Base-by-base conservation (phyloP, 1,139 yeast species). In the Hyphopichia buzzinii region DNA sequence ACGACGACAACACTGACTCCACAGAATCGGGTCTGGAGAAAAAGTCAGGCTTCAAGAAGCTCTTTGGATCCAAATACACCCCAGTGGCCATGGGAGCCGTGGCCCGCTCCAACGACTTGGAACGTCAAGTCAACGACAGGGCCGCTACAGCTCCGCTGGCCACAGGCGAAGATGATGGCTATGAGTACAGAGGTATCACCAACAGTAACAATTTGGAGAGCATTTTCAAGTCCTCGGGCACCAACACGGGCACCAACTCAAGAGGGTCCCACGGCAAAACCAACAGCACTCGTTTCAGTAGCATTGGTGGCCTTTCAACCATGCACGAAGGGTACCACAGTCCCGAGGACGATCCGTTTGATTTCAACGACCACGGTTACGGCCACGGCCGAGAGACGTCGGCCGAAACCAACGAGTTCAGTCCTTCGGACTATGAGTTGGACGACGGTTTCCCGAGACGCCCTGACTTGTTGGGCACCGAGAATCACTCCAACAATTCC, bases 111-210 rank as follows among this genome's bases (percentile, higher is more conserved):
- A 46, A 48, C 31, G 62, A 57, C 31, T 44, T 57, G 37, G 60
- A 58, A 37, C 41, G 54, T 33, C 57, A 55, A 39, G 40, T 49
- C 30, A 48, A 57, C 33, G 29, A 42, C n/a, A 39, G 40, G 15
- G 30, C 44, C 16, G 33, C 33, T 13, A 8, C 30, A 11, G 42
- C 11, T 45, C 32, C 17, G 43, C 37, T 4, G 46, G 45, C 11
- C 35, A 39, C 39, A 43, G 6, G 41, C 26, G 49, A 48, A 13
- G 54, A 53, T 27, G 62, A 58, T 26, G 77, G 66, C 39, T 71
- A 64, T 40, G 66, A 57, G 35, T 71, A 71, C 49, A 58, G 77
- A 31, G 77, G 77, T 8, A 74, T 70, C n/a, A 59, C 74, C 35
- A 69, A 67, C 44, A 59, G 57, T 39, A 70, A 68, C 46, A 71